Base-by-base conservation (phyloP, 768 basidiomycete species). In the Rhodosporidiobolus sp. region DNA sequence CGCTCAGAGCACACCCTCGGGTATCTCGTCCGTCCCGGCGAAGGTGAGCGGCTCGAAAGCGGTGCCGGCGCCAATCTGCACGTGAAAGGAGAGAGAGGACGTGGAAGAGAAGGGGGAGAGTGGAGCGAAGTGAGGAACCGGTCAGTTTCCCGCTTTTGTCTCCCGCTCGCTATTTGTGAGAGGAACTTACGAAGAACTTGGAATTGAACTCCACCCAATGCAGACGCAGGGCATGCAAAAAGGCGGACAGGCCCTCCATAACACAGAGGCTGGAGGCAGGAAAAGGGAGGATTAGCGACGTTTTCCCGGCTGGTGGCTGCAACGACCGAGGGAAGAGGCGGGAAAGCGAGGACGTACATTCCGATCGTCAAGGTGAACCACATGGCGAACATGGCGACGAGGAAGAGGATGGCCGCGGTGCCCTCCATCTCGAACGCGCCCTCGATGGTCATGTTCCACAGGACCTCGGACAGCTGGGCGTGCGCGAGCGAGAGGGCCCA, bases 401-500 rank as follows among this genome's bases (percentile, higher is more conserved):
- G 85, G 55, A 86, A 86, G 16, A 92, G 81, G 76, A 85, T 84
- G 11, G 81, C 78, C 60, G 81, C 59, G 10, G 78, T 71, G 35
- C 89, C 84, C 34, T 79, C 77, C 38, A 71, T 78, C 7, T 75
- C 79, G 76, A 85, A 83, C 35, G 83, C 82, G 30, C 78, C 70
- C 58, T 81, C 81, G 57, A 99, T 72, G 19, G 75, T 78, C 79
- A 77, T 79, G 46, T 34, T 64, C 79, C 79, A 95, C 69, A 95
- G 83, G 65, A 95, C 93, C 81, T 94, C 94, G 50, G 93, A 95
- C 26, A 99, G 85, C 82, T 98, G 96, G 28, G 96, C 93, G 83
- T 99, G 96, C 19, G 96, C 96, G 63, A 99, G 86, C 34, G 96
- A 99, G 12, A 99, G 86, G 28, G 96, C 96, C 95, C 95, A 98